Evolutionary conservation across 2,329 filamentous ascomycete genomes (phyloP), one percentile per base, ranked within the genome.

Genomic region (Teratosphaeria viscida): DNA sequence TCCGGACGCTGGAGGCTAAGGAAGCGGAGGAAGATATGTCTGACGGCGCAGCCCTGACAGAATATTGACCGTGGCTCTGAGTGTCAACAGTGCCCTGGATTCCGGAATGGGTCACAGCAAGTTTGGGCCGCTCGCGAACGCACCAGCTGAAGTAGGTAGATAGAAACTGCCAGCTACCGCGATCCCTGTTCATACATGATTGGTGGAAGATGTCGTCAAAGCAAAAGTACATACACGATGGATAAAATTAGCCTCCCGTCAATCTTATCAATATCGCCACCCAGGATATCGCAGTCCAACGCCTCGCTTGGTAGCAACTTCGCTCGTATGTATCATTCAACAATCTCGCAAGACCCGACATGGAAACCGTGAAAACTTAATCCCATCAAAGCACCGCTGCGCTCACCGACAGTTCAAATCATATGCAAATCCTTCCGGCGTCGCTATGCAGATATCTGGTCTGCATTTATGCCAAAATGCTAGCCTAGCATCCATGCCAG

Each of bases 401-500:
- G 1, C 16, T 43, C 37, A 43, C 11, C 4, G 4, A 43, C 19
- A 49, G 3, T 6, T n/a, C 8, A 19, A 19, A 49, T 19, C 16
- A 16, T 11, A 7, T 49, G 2, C 2, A 2, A 1, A 23, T n/a
- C 3, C 43, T 3, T 23, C n/a, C 16, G 23, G 19, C 5, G 16
- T 49, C n/a, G 43, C 16, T 23, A 11, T 23, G 19, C 43, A 49
- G 43, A 16, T 49, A 16, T 10, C n/a, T 7, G 10, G 19, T n/a
- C n/a, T 3, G 43, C 19, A 10, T 23, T 6, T 2, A 49, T 23
- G 19, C 43, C 43, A 10, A 19, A 19, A 23, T 23, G 43, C 43
- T 49, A 49, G 19, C 67, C 67, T 54, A 74, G 74, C 10, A 85
- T 76, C 60, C 82, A 70, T 5, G 82, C 78, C 55, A 85, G 71